These are phyloP conservation scores for barley (Hordeum vulgare) DNA, from an alignment of 176 grass and related monocot species.

Conservation along the genomic window DNA sequence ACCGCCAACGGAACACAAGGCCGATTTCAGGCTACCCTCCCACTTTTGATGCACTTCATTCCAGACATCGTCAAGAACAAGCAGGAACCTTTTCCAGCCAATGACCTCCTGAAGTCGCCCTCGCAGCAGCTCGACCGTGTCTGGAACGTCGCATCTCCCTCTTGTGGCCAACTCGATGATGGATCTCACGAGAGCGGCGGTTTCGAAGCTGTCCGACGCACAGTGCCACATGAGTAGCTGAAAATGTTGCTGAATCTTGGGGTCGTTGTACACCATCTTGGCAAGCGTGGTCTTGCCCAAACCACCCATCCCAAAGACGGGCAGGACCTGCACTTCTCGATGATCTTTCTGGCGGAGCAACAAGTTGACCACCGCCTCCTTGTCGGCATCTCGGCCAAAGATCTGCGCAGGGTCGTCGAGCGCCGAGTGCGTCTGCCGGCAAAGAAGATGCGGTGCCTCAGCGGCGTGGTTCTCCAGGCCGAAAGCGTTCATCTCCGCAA, in stretches of 20 bases:
- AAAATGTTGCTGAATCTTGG: not conserved
- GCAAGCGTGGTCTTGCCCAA: conserved; percentile 42
- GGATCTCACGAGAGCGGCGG: not conserved
- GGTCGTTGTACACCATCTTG: conserved; percentile 35
- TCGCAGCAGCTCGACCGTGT: not conserved
- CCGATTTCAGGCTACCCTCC: not conserved
- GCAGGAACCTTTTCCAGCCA: not conserved
- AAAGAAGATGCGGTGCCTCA: too few species aligned
- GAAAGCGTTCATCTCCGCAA: too few species aligned
- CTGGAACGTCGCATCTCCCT: not conserved
- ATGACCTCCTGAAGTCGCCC: not conserved
- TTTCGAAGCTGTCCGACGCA: conserved; percentile 24
- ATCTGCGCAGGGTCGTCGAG: too few species aligned
- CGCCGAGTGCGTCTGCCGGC: too few species aligned
- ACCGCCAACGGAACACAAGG: not conserved
- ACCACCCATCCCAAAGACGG: conserved; percentile 40
- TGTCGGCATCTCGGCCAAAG: not conserved
- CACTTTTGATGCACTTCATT: not conserved
- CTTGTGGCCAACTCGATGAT: not conserved
- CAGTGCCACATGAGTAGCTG: conserved; percentile 33
- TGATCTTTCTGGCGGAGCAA: not conserved
- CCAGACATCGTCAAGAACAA: conserved; percentile 48
- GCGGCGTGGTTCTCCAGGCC: too few species aligned
- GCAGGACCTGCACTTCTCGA: not conserved
- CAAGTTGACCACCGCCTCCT: not conserved